These are phyloP conservation scores for Magnolia kwangsiensis DNA, from an alignment of 164 flowering plant species.

Conservation along the genomic window DNA sequence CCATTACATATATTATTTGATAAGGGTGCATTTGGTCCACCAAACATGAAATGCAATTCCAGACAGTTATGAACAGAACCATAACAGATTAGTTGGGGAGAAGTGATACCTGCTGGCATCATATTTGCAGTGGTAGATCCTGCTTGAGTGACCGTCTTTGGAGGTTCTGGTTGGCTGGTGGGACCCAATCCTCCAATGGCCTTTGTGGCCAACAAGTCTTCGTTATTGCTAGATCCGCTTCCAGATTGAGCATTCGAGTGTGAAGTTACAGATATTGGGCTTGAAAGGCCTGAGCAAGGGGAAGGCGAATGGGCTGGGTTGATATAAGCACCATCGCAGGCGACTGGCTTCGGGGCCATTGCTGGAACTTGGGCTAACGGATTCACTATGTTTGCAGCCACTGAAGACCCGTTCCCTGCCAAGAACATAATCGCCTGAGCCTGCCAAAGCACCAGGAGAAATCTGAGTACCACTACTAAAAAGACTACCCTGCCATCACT, in stretches of 20 bases:
- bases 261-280: constrained; percentile 65
- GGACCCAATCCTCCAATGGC: constrained; percentile 31
- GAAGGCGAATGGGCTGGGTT: constrained; percentile 34
- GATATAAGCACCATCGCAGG: constrained; percentile 34
- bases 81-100: background rate
- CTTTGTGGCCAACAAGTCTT: constrained; percentile 40
- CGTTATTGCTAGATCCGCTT: constrained; percentile 47
- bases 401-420: constrained; percentile 51
- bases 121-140: constrained; percentile 29
- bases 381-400: constrained; percentile 18
- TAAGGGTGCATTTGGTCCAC: too few relatives aligned
- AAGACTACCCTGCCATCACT: too few relatives aligned
- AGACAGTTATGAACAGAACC: background rate
- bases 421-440: constrained; percentile 86
- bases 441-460: constrained; percentile 25
- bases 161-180: constrained; percentile 40
- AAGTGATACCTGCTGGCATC: constrained; percentile 52
- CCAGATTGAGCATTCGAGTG: constrained; percentile 49
- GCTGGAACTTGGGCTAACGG: constrained; percentile 35
- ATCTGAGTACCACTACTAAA: too few relatives aligned
- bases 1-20: background rate
- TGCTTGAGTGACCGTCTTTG: constrained; percentile 19
- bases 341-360: constrained; percentile 29
- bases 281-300: constrained; percentile 50
- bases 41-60: background rate